Evolutionary conservation across 2,329 filamentous ascomycete species (phyloP), one percentile per base, ranked within the genome.

Genomic region (Cyclaneusma minus): DNA sequence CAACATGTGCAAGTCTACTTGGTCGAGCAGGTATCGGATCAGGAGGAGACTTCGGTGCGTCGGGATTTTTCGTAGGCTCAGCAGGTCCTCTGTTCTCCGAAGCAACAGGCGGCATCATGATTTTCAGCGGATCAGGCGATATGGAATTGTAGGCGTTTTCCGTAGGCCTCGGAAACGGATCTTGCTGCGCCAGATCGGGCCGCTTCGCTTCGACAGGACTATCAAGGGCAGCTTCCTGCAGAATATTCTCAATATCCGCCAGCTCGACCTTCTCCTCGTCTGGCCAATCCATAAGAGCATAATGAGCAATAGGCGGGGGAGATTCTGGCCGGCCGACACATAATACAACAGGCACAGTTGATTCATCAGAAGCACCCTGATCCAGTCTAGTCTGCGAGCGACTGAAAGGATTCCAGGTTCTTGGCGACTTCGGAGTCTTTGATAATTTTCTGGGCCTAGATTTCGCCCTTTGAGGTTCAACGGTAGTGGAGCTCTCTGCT

Each of bases 1-100:
- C 85, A 24, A 93, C 73, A 38, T 87, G 82, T 15, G 74, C 70
- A 11, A 92, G 56, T 29, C 84, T 66, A 43, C 70, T 80, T 7
- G 68, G 68, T 7, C 38, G 37, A 20, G 34, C 25, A 20, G 39
- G 36, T 23, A 35, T n/a, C n/a, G n/a, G n/a, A n/a, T n/a, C n/a
- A n/a, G n/a, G n/a, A n/a, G n/a, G n/a, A n/a, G n/a, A n/a, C n/a
- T n/a, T n/a, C n/a, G n/a, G n/a, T n/a, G n/a, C n/a, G n/a, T n/a
- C n/a, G n/a, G n/a, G n/a, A n/a, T n/a, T n/a, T n/a, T n/a, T n/a
- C n/a, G n/a, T n/a, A n/a, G n/a, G n/a, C n/a, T n/a, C n/a, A n/a
- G n/a, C n/a, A n/a, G n/a, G n/a, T n/a, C n/a, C n/a, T n/a, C n/a
- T n/a, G n/a, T n/a, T n/a, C n/a, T n/a, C n/a, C n/a, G n/a, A n/a